phyloP scores from a whole-genome alignment of 495 filamentous ascomycete genomes.

The Aspergillus campestris region DNA sequence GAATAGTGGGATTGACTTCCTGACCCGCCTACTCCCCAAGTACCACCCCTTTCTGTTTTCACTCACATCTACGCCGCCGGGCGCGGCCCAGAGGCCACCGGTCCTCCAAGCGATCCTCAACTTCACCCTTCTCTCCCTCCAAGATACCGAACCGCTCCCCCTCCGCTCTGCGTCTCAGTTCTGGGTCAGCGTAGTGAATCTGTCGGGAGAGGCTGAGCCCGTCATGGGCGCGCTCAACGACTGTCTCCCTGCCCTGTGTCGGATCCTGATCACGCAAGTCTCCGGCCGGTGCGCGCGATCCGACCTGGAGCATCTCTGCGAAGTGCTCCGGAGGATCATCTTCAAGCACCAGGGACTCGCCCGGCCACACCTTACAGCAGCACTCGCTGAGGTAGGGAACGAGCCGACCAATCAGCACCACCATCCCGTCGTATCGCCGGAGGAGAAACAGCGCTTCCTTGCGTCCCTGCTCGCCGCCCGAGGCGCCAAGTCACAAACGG shows the following conservation, averaged over 20 bases:
- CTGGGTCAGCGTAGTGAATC: constrained; percentile 54
- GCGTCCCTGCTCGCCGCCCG: constrained; percentile 44
- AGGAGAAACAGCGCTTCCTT: constrained; percentile 30
- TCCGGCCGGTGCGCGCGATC: constrained; percentile 67
- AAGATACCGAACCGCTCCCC: constrained; percentile 66
- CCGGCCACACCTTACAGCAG: constrained; percentile 49
- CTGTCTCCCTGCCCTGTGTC: constrained; percentile 51
- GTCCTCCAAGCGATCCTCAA: constrained; percentile 62
- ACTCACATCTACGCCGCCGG: constrained; percentile 18
- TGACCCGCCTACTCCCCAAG: constrained; percentile 56
- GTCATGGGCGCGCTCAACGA: constrained; percentile 47
- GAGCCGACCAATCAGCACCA: constrained; percentile 33
- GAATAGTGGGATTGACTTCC: constrained; percentile 66
- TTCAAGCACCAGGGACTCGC: constrained; percentile 56
- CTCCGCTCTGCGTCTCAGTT: constrained; percentile 73
- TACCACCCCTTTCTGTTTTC: constrained; percentile 42
- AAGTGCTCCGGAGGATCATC: constrained; percentile 70
- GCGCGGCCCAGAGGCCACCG: constrained; percentile 11
- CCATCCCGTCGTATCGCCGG: constrained; percentile 13
- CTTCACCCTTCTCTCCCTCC: constrained; percentile 66
- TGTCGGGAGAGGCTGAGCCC: constrained; percentile 34
- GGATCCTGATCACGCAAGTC: constrained; percentile 57
- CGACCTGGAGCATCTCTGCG: constrained; percentile 66
- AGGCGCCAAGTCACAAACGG: constrained; percentile 46
- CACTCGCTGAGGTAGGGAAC: constrained; percentile 52